Evolutionary conservation across 352 stramenopile genomes (phyloP).

Genomic region (Phytophthora boehmeriae): DNA sequence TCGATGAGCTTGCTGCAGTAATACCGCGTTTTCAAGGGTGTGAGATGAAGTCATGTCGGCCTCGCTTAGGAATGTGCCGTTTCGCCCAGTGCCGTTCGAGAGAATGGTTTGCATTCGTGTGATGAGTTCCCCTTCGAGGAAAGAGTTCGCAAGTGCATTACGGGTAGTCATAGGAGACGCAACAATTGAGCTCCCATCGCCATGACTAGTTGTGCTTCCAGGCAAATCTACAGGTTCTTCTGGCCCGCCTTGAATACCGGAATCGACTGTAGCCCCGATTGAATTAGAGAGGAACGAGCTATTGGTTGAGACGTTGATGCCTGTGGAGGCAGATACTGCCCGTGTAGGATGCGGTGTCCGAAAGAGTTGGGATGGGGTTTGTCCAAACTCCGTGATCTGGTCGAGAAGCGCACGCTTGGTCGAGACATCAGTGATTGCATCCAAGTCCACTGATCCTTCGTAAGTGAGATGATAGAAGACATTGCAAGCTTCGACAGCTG

Average conservation of each 20-base stretch:
- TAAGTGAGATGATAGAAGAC: conserved; percentile 99
- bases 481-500: conserved; percentile 94
- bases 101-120: conserved; percentile 76
- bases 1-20: conserved; percentile 59
- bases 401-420: conserved; percentile 89
- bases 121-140: conserved; percentile 74
- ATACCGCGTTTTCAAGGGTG: conserved; percentile 53
- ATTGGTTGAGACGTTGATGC: conserved; percentile 10
- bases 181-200: conserved; percentile 1
- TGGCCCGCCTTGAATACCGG: not conserved
- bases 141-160: conserved; percentile 54
- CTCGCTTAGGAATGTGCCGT: conserved; percentile 25
- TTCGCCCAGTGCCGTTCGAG: conserved; percentile 34
- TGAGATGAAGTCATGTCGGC: conserved; percentile 26
- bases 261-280: conserved; percentile 8
- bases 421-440: conserved; percentile 67
- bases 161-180: conserved; percentile 35
- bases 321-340: conserved; percentile 3
- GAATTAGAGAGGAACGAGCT: conserved; percentile 24
- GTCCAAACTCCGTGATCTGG: conserved; percentile 99
- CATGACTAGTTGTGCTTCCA: not conserved
- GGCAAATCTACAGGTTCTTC: conserved; percentile 4
- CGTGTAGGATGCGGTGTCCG: conserved; percentile 74
- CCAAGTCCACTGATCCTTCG: conserved; percentile 96
- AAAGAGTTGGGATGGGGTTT: conserved; percentile 96